phyloP scores from a whole-genome alignment of 345 rosid genomes.

The Sapria himalayana region DNA sequence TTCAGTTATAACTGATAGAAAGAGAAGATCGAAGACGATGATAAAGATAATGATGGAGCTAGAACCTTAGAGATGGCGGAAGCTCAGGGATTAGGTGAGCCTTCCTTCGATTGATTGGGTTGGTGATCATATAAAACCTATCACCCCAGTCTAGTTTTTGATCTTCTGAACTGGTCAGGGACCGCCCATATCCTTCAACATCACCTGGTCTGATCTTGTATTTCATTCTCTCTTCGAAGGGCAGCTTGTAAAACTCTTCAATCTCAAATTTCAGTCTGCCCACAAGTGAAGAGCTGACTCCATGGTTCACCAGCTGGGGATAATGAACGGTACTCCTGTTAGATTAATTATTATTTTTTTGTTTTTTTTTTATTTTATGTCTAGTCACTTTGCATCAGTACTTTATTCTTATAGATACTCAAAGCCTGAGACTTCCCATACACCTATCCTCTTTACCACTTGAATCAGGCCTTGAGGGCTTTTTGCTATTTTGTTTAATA shows the following conservation, averaged over 20 bases:
- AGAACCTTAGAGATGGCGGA: conserved; percentile 19
- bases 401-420: no score
- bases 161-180: background rate
- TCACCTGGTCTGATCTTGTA: conserved; percentile 11
- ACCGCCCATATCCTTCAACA: conserved; percentile 12
- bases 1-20: background rate
- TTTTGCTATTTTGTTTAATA: no score
- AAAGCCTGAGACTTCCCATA: no score
- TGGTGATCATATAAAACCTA: conserved; percentile 12
- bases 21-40: background rate
- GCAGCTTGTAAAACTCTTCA: conserved; percentile 12
- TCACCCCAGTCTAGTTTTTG: conserved; percentile 19
- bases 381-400: background rate
- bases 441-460: no score
- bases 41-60: background rate
- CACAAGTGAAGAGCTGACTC: conserved; percentile 8
- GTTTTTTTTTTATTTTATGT: background rate
- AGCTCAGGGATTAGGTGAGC: conserved; percentile 17
- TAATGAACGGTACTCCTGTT: no score
- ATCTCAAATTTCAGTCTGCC: conserved; percentile 10
- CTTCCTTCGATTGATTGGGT: conserved; percentile 13
- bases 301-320: conserved; percentile 20
- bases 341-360: background rate
- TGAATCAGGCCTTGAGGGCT: no score
- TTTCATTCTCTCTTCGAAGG: conserved; percentile 16